Percentiles rank a stretch among this genome's conserved stretches.
These are phyloP conservation scores for Cardamine occulta DNA, from an alignment of 345 rosid genomes.

Conservation along the genomic window DNA sequence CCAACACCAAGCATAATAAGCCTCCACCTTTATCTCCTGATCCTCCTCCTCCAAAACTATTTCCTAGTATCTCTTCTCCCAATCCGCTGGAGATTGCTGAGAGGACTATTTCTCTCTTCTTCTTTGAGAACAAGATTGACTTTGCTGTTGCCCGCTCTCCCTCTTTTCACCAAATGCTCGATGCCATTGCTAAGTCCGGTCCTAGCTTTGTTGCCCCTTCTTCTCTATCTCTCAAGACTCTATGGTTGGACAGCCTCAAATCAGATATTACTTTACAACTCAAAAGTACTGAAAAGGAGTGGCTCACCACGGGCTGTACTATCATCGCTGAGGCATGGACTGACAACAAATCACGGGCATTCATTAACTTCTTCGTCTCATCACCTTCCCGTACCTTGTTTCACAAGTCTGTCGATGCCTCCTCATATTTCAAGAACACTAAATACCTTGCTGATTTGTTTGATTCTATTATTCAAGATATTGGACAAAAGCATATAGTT, in stretches of 20 bases:
- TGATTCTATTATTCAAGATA: conserved; percentile 78
- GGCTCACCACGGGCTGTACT: conserved; percentile 81
- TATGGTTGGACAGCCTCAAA: conserved; percentile 65
- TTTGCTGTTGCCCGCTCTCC: conserved; percentile 68
- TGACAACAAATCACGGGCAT: conserved; percentile 81
- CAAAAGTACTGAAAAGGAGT: conserved; percentile 75
- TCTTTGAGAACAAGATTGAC: conserved; percentile 82
- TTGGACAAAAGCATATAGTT: conserved; percentile 78
- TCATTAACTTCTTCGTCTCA: conserved; percentile 80
- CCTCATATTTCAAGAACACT: conserved; percentile 73
- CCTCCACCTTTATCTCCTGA: conserved; percentile 39
- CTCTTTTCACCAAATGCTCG: conserved; percentile 71
- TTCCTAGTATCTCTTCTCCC: conserved; percentile 45
- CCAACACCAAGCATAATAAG: conserved; percentile 43
- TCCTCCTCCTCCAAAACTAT: conserved; percentile 52
- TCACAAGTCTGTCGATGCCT: conserved; percentile 84
- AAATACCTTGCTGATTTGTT: conserved; percentile 76
- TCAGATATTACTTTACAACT: conserved; percentile 62
- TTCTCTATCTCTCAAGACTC: conserved; percentile 58
- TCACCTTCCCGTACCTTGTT: conserved; percentile 80
- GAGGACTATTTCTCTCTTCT: conserved; percentile 79
- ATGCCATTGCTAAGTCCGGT: conserved; percentile 68
- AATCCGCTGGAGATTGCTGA: conserved; percentile 64
- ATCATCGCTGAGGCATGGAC: conserved; percentile 83
- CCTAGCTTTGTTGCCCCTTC: conserved; percentile 63